Evolutionary conservation across 768 basidiomycete genomes (phyloP), one percentile per base, ranked within the genome.

Genomic region (Psilocybe cyanescens): DNA sequence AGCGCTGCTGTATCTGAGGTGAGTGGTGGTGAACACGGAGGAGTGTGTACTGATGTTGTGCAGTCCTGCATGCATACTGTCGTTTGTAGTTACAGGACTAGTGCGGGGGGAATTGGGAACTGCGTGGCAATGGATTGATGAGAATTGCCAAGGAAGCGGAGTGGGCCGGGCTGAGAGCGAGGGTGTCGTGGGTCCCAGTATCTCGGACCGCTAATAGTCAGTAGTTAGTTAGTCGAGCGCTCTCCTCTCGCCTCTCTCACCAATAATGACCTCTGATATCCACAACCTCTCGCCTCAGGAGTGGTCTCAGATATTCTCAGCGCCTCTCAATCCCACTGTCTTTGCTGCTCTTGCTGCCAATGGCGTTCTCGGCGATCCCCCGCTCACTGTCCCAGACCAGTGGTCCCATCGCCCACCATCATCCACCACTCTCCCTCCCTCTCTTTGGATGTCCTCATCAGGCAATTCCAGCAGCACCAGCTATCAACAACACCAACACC

Each of bases 1-100:
- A 1, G 97, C 97, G 1, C 76, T 99, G 57, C 78, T 99, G 48
- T 99, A 98, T 75, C 83, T 99, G 63, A 91, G 90, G 91, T 91
- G 67, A 69, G 62, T 44, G 35, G 65, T 68, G 58, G 35, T 29
- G 41, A 31, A 28, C 16, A 12, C 37, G 14, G 39, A 55, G n/a
- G 49, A 29, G 53, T 45, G 12, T 54, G 16, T 4, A 48, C 51
- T 46, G 35, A 11, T 62, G 37, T 4, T 24, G 7, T 9, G 24
- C 52, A 91, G 90, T 70, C 93, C 92, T 31, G 88, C 87, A 1
- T 92, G 93, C 72, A 88, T 95, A 7, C 61, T 88, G 54, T 85
- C 91, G 7, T 89, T 95, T 67, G 61, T 86, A 12, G 62, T 81
- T 9, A 86, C 87, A 48, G 90, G 86, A 39, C 65, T 79, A 35